phyloP scores from a whole-genome alignment of 352 stramenopile genomes.

The Pilasporangium apinafurcum region DNA sequence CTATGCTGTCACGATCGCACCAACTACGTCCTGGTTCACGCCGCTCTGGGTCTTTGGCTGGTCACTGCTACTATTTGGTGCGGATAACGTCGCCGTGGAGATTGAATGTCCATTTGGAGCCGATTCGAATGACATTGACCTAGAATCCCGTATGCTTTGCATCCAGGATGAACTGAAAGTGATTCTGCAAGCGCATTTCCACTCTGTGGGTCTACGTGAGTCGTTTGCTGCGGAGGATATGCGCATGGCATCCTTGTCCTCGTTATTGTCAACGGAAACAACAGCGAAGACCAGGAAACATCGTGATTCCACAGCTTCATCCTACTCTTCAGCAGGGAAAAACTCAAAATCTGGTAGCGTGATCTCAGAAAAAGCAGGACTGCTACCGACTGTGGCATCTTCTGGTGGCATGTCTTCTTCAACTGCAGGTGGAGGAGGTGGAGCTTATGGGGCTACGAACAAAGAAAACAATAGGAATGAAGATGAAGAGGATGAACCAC shows the following conservation, averaged over 20 bases:
- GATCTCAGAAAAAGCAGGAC: too few species aligned
- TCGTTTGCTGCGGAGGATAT: constrained; percentile 29
- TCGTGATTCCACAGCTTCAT: constrained; percentile 32
- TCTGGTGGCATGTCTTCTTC: too few species aligned
- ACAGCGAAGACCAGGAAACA: constrained; percentile 15
- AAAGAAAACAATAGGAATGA: too few species aligned
- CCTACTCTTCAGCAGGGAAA: constrained; percentile 38
- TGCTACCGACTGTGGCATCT: too few species aligned
- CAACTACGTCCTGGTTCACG: not conserved
- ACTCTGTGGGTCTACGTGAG: constrained; percentile 27
- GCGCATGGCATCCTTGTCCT: constrained; percentile 39
- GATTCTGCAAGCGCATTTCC: constrained; percentile 41
- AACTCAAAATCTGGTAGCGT: too few species aligned
- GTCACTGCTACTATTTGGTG: constrained; percentile 36
- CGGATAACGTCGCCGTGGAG: constrained; percentile 32
- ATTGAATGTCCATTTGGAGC: constrained; percentile 46
- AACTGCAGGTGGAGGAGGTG: too few species aligned
- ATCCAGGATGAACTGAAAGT: constrained; percentile 56
- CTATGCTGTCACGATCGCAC: constrained; percentile 17
- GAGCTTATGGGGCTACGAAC: too few species aligned
- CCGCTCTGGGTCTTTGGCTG: constrained; percentile 16
- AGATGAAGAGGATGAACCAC: too few species aligned
- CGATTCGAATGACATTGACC: constrained; percentile 28
- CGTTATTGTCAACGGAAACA: constrained; percentile 27
- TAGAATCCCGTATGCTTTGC: constrained; percentile 33